A percentile compares a stretch with the other conserved stretches of the same genome.
These are phyloP conservation scores for Prunella vulgaris DNA, from an alignment of 257 asterid species.

Conservation along the genomic window DNA sequence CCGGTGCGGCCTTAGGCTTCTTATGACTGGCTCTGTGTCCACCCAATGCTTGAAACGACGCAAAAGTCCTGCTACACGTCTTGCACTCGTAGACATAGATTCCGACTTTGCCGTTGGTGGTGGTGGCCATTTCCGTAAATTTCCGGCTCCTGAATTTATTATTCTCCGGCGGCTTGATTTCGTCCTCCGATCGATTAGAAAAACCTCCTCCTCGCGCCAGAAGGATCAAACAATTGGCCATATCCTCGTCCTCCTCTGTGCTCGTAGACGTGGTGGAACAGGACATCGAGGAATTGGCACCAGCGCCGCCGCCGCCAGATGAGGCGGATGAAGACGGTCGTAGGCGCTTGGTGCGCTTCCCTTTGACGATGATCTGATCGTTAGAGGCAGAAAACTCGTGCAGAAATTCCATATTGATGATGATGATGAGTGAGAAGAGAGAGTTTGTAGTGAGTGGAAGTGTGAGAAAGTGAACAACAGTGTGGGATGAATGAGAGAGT, in stretches of 20 bases:
- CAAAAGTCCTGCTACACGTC: constrained; percentile 65
- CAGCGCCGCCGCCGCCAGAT: constrained; percentile 31
- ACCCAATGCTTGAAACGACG: constrained; percentile 87
- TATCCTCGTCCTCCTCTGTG: constrained; percentile 69
- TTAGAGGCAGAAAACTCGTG: constrained; percentile 39
- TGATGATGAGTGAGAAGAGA: background rate
- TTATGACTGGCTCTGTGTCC: constrained; percentile 90
- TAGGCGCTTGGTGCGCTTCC: constrained; percentile 63
- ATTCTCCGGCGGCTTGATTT: constrained; percentile 19
- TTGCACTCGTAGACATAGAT: constrained; percentile 69
- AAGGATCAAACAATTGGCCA: constrained; percentile 85
- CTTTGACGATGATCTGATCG: constrained; percentile 46
- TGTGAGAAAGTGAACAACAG: constrained; percentile 29
- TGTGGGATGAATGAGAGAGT: constrained; percentile 18
- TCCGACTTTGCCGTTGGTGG: constrained; percentile 36
- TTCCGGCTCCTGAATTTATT: constrained; percentile 31
- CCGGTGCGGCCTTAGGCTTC: constrained; percentile 42
- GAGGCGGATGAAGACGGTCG: constrained; percentile 51
- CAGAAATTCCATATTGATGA: constrained; percentile 18
- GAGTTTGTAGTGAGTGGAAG: constrained; percentile 24
- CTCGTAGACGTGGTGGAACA: constrained; percentile 38
- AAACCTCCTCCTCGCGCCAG: constrained; percentile 61
- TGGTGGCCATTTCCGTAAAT: constrained; percentile 42
- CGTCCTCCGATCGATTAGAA: constrained; percentile 7
- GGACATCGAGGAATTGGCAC: constrained; percentile 17